A percentile compares a stretch with the other conserved stretches of the same genome.
Conservation (phyloP, 805 yeast genomes). For the Wickerhamiella cacticola region DNA sequence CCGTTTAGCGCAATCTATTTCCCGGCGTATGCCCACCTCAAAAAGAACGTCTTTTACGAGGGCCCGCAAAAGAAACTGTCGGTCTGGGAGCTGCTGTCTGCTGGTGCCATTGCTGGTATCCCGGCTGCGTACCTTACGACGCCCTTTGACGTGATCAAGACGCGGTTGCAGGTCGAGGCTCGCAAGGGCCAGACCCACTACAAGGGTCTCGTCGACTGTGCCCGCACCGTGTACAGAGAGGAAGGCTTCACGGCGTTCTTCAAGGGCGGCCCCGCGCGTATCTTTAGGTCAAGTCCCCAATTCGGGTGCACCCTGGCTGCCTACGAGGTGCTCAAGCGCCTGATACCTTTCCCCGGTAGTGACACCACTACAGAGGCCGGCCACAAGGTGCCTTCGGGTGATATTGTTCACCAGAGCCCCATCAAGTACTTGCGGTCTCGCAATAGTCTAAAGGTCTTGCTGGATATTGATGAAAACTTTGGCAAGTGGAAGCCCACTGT, state of each 20-base stretch:
- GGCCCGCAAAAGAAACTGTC: conserved; percentile 64
- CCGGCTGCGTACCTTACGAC: conserved; percentile 96
- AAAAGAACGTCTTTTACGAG: conserved; percentile 66
- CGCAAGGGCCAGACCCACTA: conserved; percentile 67
- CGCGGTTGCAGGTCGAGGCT: conserved; percentile 80
- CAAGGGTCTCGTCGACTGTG: conserved; percentile 67
- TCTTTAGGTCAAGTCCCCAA: conserved; percentile 91
- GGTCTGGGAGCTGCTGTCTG: conserved; percentile 69
- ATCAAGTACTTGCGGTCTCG: conserved; percentile 32
- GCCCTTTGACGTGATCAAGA: conserved; percentile 93
- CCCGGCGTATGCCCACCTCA: conserved; percentile 92
- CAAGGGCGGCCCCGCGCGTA: conserved; percentile 94
- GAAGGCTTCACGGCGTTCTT: conserved; percentile 82
- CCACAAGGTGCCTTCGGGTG: conserved; percentile 31
- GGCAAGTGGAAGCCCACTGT: conserved; percentile 23
- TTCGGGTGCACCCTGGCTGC: conserved; percentile 97
- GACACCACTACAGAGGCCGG: conserved; percentile 33
- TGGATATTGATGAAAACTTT: conserved; percentile 37
- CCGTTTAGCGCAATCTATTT: conserved; percentile 95
- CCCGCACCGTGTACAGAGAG: conserved; percentile 55
- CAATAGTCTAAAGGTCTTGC: conserved; percentile 33
- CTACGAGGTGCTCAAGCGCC: conserved; percentile 73
- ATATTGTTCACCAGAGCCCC: conserved; percentile 23
- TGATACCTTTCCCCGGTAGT: conserved; percentile 51
- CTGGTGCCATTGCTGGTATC: conserved; percentile 95